phyloP scores from a whole-genome alignment of 345 rosid species.

The Schrenkiella parvula region DNA sequence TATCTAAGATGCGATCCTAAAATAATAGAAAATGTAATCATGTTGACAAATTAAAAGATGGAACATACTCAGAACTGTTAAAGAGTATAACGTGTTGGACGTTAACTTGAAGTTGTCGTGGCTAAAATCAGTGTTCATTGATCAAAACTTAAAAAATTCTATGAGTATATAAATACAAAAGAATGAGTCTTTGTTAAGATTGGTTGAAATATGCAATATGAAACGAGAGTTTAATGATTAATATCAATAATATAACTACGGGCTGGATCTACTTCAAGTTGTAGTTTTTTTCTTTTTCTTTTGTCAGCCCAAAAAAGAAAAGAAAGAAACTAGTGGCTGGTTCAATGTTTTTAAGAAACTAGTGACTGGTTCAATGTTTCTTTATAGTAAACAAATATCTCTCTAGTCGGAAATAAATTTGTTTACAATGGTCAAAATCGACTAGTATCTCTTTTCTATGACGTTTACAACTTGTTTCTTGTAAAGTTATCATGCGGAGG shows the following conservation, averaged over 20 bases:
- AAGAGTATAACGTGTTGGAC: neutral
- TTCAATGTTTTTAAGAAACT: neutral
- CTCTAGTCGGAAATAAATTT: neutral
- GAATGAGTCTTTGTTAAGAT: neutral
- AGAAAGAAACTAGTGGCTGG: neutral
- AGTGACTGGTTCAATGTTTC: neutral
- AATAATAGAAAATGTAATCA: neutral
- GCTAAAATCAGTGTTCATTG: neutral
- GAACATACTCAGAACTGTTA: neutral
- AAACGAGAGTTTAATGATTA: neutral
- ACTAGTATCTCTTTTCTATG: too few species aligned
- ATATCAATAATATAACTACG: neutral
- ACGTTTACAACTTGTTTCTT: too few species aligned
- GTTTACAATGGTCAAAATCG: too few species aligned
- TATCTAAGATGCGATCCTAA: neutral
- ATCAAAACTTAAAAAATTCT: neutral
- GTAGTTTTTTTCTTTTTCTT: neutral
- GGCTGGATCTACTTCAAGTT: neutral
- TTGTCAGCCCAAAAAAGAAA: neutral
- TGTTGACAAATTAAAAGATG: neutral
- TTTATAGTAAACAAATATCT: neutral
- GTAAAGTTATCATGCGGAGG: too few species aligned
- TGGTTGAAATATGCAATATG: neutral
- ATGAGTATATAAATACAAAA: neutral
- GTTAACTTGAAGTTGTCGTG: neutral